Evolutionary conservation across 208 protist genomes (phyloP), one percentile per base, ranked within the genome.

Genomic region (Angomonas ambiguus): DNA sequence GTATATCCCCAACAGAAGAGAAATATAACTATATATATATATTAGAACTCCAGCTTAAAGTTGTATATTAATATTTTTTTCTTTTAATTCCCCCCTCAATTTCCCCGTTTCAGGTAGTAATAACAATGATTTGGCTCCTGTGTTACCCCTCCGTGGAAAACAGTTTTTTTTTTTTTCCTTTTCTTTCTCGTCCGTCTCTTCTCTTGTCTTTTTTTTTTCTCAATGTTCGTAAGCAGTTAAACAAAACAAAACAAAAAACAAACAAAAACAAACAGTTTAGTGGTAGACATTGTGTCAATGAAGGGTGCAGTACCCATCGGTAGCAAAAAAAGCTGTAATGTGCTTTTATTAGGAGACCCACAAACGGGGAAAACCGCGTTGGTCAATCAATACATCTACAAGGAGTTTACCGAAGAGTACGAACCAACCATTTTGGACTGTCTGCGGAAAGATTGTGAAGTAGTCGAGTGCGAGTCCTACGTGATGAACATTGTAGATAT

Each of bases 281-380:
- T n/a, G n/a, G n/a, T n/a, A n/a, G n/a, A n/a, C n/a, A n/a, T n/a
- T n/a, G n/a, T n/a, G n/a, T n/a, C n/a, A n/a, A n/a, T n/a, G n/a
- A n/a, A n/a, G n/a, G n/a, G n/a, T n/a, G n/a, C n/a, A n/a, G n/a
- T n/a, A n/a, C n/a, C n/a, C n/a, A n/a, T n/a, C n/a, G n/a, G n/a
- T n/a, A n/a, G n/a, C n/a, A 13, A 4, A 65, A 72, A 25, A 65
- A 59, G 24, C 65, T 59, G 53, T 59, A 59, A 67, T 27, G 59
- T 87, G 4, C 72, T 88, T 30, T 34, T 88, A 30, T 49, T 88
- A 6, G 87, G 87, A 6, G 69, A 78, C 24, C 58, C 67, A 4
- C 8, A 48, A 0, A 76, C 83, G 4, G 87, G 87, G 18, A 93
- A 91, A 56, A 87, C 75, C 0, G 33, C 83, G 2, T 51, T 93